Percentiles rank a stretch among this genome's conserved stretches.
Conservation (phyloP, 164 flowering plant genomes). For the Hamamelis virginiana region DNA sequence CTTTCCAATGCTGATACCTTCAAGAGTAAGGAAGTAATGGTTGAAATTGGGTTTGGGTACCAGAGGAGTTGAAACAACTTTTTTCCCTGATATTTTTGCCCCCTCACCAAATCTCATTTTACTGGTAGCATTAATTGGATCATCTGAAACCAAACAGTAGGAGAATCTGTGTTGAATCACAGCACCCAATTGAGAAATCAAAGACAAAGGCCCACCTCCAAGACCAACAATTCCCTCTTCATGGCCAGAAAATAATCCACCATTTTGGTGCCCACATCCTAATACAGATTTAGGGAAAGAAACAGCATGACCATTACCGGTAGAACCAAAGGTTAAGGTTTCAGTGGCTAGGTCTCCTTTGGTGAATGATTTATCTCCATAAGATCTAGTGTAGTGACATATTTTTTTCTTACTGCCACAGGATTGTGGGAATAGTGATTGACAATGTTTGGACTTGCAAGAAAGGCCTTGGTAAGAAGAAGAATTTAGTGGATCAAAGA, state of each 20-base stretch:
- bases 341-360: conserved; percentile 26
- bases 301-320: neutral
- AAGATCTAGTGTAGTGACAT: conserved; percentile 12
- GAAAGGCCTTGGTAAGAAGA: conserved; percentile 19
- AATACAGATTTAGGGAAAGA: conserved; percentile 6
- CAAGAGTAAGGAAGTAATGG: neutral
- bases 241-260: conserved; percentile 18
- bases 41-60: neutral
- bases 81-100: neutral
- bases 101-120: neutral
- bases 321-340: conserved; percentile 25
- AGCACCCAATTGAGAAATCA: conserved; percentile 16
- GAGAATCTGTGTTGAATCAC: conserved; percentile 18
- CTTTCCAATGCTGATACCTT: neutral
- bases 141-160: conserved; percentile 24
- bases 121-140: too few relatives aligned
- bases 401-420: neutral
- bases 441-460: conserved; percentile 21
- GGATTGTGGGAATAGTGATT: neutral
- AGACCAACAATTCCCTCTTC: conserved; percentile 33
- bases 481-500: conserved; percentile 31
- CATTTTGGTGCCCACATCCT: conserved; percentile 31
- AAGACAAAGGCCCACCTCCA: conserved; percentile 22
- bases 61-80: neutral
- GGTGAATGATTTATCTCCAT: conserved; percentile 33